Evolutionary conservation across 2,329 filamentous ascomycete genomes (phyloP).

Genomic region (Metarhizium brunneum): DNA sequence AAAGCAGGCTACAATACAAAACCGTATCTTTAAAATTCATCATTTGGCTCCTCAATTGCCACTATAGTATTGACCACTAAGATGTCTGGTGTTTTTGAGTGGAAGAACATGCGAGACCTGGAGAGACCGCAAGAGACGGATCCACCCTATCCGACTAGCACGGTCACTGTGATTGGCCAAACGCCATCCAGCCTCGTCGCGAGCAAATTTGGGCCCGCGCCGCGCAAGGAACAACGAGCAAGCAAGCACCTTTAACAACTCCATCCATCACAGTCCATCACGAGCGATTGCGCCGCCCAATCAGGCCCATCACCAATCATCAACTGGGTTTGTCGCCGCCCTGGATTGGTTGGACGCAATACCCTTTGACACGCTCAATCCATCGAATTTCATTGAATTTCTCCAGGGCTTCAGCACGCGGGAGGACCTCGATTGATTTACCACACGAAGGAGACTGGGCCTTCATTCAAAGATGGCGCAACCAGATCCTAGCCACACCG

Average conservation of each 20-base stretch:
- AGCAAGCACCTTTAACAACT: slow-evolving; percentile 6
- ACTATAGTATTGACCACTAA: too few species aligned
- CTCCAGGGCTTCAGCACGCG: not conserved
- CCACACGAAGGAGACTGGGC: not conserved
- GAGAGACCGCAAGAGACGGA: not conserved
- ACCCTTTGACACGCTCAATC: not conserved
- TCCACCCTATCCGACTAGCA: not conserved
- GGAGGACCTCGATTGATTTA: not conserved
- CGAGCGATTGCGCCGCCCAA: slow-evolving; percentile 7
- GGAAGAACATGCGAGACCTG: too few species aligned
- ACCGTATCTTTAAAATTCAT: too few species aligned
- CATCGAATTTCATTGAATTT: not conserved
- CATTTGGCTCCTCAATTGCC: too few species aligned
- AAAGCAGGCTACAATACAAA: too few species aligned
- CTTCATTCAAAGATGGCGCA: slow-evolving; percentile 25
- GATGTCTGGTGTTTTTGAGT: too few species aligned
- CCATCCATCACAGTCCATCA: slow-evolving; percentile 6
- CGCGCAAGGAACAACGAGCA: slow-evolving; percentile 6
- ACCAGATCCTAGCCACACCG: slow-evolving; percentile 31
- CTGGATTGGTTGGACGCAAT: not conserved
- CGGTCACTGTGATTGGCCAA: slow-evolving; percentile 17
- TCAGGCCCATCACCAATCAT: slow-evolving; percentile 2
- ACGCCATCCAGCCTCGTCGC: slow-evolving; percentile 22
- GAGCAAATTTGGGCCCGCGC: slow-evolving; percentile 27
- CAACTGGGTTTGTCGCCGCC: not conserved